Evolutionary conservation across 805 yeast species (phyloP).

Genomic region (Candida glaebosa): DNA sequence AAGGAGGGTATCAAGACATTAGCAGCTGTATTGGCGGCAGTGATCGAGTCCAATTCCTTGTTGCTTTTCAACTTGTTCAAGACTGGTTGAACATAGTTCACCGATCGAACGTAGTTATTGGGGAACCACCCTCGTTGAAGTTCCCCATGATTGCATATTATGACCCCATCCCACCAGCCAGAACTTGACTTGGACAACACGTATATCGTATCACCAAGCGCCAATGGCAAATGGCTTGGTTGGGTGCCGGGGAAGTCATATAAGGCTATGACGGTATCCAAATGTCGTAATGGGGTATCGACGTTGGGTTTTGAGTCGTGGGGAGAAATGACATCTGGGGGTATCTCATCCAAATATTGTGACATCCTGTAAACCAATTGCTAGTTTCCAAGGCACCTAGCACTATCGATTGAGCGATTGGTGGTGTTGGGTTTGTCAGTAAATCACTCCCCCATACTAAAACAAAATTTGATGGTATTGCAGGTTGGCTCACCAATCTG

Average conservation of each 20-base stretch:
- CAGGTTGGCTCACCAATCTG: not conserved
- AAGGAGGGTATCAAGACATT: constrained; percentile 42
- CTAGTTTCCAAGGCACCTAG: too few species aligned
- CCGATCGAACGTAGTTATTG: constrained; percentile 51
- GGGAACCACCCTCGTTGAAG: constrained; percentile 84
- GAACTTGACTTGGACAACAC: constrained; percentile 61
- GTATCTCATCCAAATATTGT: constrained; percentile 33
- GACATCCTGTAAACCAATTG: constrained; percentile 8
- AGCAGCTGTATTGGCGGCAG: constrained; percentile 47
- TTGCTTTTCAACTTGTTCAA: constrained; percentile 34
- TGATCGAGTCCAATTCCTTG: constrained; percentile 39
- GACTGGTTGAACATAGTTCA: constrained; percentile 41
- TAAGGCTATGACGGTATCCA: constrained; percentile 58
- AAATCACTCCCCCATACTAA: not conserved
- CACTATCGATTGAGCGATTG: too few species aligned
- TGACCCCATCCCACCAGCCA: constrained; percentile 89
- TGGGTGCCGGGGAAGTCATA: constrained; percentile 54
- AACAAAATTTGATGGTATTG: not conserved
- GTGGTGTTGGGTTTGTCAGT: too few species aligned
- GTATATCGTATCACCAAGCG: constrained; percentile 65
- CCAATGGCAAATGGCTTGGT: constrained; percentile 49
- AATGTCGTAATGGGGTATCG: constrained; percentile 30
- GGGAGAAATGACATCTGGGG: constrained; percentile 38
- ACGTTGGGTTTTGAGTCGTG: constrained; percentile 17
- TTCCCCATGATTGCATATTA: constrained; percentile 32